Conservation (phyloP, 164 flowering plant genomes). For the Piper betle region DNA sequence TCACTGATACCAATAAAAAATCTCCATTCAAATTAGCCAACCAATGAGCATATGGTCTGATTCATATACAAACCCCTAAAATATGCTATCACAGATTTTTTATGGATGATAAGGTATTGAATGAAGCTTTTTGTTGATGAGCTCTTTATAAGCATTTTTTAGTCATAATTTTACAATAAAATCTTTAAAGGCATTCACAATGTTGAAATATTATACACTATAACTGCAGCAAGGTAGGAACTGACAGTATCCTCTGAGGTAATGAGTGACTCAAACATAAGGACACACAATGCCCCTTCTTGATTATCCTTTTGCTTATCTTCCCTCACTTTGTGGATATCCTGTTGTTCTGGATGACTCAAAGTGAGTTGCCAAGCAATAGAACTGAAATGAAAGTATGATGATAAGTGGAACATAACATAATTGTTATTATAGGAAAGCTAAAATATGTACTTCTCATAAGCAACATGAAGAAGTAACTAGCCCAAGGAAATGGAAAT, state of each 20-base stretch:
- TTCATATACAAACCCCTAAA: no score
- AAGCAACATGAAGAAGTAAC: not conserved
- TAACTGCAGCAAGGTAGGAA: constrained; percentile 4
- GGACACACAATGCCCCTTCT: constrained; percentile 48
- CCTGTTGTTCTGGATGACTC: constrained; percentile 26
- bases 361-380: constrained; percentile 85
- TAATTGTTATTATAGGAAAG: not conserved
- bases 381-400: constrained; percentile 32
- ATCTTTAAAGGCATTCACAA: no score
- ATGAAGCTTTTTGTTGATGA: no score
- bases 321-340: constrained; percentile 13
- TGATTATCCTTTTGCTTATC: constrained; percentile 12
- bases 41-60: no score
- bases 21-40: no score
- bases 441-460: not conserved
- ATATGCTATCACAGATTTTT: no score
- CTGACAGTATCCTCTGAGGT: constrained; percentile 59
- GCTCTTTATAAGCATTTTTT: no score
- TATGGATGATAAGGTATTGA: no score
- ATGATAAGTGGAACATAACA: not conserved
- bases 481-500: no score
- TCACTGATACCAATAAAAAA: no score
- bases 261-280: constrained; percentile 66
- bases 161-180: no score
- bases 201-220: not conserved